These are phyloP conservation scores for Cyclotella cryptica DNA, from an alignment of 108 stramenopile species.

Conservation along the genomic window DNA sequence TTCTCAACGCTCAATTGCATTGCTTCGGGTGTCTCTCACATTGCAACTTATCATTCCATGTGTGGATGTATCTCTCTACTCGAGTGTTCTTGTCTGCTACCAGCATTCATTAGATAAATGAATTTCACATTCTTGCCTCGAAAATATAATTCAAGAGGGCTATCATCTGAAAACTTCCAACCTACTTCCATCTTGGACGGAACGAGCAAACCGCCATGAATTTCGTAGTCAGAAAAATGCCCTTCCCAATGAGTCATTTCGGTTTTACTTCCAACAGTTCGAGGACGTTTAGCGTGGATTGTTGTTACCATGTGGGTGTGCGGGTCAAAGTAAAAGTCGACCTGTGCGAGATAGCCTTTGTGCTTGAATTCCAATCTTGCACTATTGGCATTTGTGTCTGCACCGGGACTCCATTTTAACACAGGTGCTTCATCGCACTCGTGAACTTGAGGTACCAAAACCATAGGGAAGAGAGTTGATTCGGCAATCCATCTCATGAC, in stretches of 20 bases:
- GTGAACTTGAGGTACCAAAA: conserved; percentile 17
- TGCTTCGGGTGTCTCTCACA: no score
- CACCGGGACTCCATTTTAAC: conserved; percentile 24
- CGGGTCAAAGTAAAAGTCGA: conserved; percentile 30
- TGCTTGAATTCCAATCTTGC: conserved; percentile 28
- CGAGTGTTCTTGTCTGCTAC: background rate
- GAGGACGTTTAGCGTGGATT: conserved; percentile 24
- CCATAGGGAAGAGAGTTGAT: conserved; percentile 29
- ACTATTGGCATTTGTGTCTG: conserved; percentile 13
- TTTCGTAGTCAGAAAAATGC: conserved; percentile 26
- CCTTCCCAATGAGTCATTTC: conserved; percentile 30
- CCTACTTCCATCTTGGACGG: conserved; percentile 41
- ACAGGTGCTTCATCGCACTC: background rate
- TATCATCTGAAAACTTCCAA: conserved; percentile 17
- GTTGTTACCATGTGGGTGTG: conserved; percentile 18
- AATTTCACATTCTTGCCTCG: conserved; percentile 27
- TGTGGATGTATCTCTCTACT: conserved; percentile 2
- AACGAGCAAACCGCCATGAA: conserved; percentile 27
- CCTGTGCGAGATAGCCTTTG: background rate
- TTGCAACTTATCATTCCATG: conserved; percentile 1
- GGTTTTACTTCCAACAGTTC: background rate
- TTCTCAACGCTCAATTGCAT: no score
- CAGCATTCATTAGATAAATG: conserved; percentile 23
- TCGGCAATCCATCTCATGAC: conserved; percentile 35
- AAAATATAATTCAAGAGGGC: conserved; percentile 35